These are phyloP conservation scores for Backusella macrospora DNA, from an alignment of 192 early-diverging fungal species.

Conservation along the genomic window DNA sequence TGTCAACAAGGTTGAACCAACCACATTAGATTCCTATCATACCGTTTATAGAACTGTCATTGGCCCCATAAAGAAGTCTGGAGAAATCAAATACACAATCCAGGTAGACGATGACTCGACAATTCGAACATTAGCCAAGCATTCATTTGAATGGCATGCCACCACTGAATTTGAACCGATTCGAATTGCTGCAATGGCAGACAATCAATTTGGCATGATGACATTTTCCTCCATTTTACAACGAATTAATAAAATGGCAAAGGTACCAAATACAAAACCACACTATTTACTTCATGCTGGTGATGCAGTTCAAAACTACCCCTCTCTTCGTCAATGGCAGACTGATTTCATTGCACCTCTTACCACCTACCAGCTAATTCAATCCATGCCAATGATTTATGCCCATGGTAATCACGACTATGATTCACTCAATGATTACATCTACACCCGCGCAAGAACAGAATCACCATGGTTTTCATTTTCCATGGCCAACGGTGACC, in stretches of 20 bases:
- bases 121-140: conserved; percentile 33
- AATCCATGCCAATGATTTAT: conserved; percentile 65
- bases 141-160: conserved; percentile 38
- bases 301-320: conserved; percentile 65
- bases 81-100: conserved; percentile 28
- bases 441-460: conserved; percentile 52
- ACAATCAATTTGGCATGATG: conserved; percentile 55
- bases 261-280: conserved; percentile 29
- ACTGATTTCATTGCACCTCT: conserved; percentile 68
- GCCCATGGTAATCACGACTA: conserved; percentile 79
- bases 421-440: conserved; percentile 53
- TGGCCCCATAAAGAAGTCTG: conserved; percentile 29
- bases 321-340: conserved; percentile 68
- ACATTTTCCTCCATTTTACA: conserved; percentile 41
- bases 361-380: conserved; percentile 55
- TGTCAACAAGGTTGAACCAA: conserved; percentile 18
- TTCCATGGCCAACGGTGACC: conserved; percentile 51
- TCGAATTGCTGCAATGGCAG: conserved; percentile 41
- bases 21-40: conserved; percentile 39
- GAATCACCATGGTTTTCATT: conserved; percentile 55
- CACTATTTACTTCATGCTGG: conserved; percentile 71
- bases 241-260: conserved; percentile 17
- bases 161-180: conserved; percentile 39
- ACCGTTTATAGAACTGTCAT: conserved; percentile 42
- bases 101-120: conserved; percentile 14